Conservation (phyloP, 768 basidiomycete species). For the Gautieria morchelliformis region DNA sequence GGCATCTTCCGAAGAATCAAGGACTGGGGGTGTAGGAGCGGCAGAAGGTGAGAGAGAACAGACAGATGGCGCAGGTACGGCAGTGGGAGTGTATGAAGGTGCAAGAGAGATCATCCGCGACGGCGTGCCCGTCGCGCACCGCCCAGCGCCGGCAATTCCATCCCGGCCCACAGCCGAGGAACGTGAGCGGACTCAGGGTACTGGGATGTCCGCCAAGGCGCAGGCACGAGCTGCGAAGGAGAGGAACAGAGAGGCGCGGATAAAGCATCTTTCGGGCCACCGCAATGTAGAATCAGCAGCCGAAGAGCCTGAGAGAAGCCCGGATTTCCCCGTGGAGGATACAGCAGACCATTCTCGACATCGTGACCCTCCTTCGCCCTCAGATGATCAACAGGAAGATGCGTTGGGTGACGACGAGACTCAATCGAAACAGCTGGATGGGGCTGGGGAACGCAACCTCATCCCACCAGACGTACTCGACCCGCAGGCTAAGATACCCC, state of each 20-base stretch:
- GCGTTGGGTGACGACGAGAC: slow-evolving; percentile 13
- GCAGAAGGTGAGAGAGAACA: neutral
- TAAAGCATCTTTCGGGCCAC: too few relatives aligned
- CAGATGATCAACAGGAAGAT: slow-evolving; percentile 11
- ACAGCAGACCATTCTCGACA: neutral
- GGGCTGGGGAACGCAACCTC: neutral
- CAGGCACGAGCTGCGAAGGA: neutral
- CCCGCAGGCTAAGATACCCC: neutral
- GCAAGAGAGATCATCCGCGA: neutral
- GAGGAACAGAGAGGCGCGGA: neutral
- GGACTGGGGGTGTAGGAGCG: neutral
- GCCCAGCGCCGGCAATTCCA: neutral
- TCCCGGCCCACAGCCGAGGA: neutral
- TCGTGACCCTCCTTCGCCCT: neutral
- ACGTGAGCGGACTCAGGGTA: neutral
- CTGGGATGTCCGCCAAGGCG: neutral
- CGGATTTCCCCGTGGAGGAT: neutral
- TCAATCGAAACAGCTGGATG: slow-evolving; percentile 13
- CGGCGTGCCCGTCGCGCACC: slow-evolving; percentile 4
- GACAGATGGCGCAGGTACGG: neutral
- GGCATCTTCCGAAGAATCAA: neutral
- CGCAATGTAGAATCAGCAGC: too few relatives aligned
- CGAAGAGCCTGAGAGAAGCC: neutral
- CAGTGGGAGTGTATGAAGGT: neutral
- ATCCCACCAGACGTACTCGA: neutral